A percentile compares a stretch with the other conserved stretches of the same genome.
These are phyloP conservation scores for Fusarium palustre DNA, from an alignment of 2,329 filamentous ascomycete species.

Conservation along the genomic window DNA sequence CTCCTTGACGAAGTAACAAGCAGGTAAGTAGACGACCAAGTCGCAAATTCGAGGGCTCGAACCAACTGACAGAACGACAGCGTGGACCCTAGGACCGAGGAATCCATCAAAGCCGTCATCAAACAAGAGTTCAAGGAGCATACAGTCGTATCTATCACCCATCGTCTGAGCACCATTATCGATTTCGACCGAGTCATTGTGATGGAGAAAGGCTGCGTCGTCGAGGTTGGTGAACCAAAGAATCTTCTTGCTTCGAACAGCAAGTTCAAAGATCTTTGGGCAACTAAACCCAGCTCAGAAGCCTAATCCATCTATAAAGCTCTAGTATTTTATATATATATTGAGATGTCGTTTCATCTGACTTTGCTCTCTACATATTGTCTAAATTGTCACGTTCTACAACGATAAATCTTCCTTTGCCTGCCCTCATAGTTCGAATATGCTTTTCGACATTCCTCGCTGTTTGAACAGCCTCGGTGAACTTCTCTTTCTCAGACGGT, in stretches of 20 bases:
- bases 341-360: neutral
- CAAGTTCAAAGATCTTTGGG: slow-evolving; percentile 44
- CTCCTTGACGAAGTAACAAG: slow-evolving; percentile 59
- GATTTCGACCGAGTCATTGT: slow-evolving; percentile 48
- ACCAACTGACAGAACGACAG: slow-evolving; percentile 36
- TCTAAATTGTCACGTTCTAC: slow-evolving; percentile 58
- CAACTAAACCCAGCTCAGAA: slow-evolving; percentile 43
- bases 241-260: slow-evolving; percentile 35
- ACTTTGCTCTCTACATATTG: slow-evolving; percentile 20
- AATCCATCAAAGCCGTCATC: slow-evolving; percentile 50
- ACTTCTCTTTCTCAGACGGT: slow-evolving; percentile 50
- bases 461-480: slow-evolving; percentile 52
- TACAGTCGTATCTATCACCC: slow-evolving; percentile 64
- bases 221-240: slow-evolving; percentile 45
- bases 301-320: neutral
- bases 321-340: neutral
- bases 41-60: too few species aligned
- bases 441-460: slow-evolving; percentile 61
- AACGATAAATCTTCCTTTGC: slow-evolving; percentile 61
- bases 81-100: slow-evolving; percentile 51
- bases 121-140: slow-evolving; percentile 53
- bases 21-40: slow-evolving; percentile 43
- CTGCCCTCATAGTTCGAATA: slow-evolving; percentile 59
- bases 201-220: slow-evolving; percentile 45
- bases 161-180: slow-evolving; percentile 58